phyloP scores from a whole-genome alignment of 2,329 filamentous ascomycete genomes.

The Catunica adiposa region DNA sequence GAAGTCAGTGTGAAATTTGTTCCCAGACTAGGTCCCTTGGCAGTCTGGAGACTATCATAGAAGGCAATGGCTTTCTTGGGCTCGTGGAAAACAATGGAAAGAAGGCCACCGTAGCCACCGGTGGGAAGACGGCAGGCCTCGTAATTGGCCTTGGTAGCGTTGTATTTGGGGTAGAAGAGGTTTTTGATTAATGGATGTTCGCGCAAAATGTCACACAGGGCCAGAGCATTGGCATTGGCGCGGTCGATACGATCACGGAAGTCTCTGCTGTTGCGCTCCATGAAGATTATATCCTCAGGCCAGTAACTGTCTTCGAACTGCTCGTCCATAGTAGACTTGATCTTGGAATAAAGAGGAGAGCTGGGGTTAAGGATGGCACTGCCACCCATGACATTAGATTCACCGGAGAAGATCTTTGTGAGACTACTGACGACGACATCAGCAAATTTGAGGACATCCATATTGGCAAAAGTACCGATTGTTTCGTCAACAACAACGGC shows the following conservation, averaged over 20 bases:
- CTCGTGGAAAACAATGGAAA: constrained; percentile 66
- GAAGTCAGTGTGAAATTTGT: constrained; percentile 92
- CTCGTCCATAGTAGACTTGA: constrained; percentile 49
- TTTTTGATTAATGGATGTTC: constrained; percentile 48
- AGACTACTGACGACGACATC: constrained; percentile 89
- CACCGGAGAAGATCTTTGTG: constrained; percentile 93
- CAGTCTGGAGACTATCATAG: constrained; percentile 70
- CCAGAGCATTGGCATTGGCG: constrained; percentile 73
- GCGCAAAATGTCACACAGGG: constrained; percentile 56
- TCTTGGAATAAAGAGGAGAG: constrained; percentile 47
- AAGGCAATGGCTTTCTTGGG: constrained; percentile 60
- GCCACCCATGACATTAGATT: constrained; percentile 97
- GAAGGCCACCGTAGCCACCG: constrained; percentile 77
- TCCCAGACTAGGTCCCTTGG: constrained; percentile 86
- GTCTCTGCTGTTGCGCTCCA: constrained; percentile 91
- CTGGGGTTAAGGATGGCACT: constrained; percentile 49
- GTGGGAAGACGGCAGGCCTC: constrained; percentile 57
- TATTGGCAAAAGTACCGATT: constrained; percentile 89
- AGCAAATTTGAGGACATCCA: constrained; percentile 76
- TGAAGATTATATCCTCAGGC: constrained; percentile 84
- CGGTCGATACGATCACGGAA: constrained; percentile 68
- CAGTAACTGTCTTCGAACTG: constrained; percentile 84
- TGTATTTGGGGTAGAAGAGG: constrained; percentile 76
- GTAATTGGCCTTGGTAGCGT: constrained; percentile 52
- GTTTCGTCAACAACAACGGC: constrained; percentile 89